Evolutionary conservation across 2,329 filamentous ascomycete species (phyloP).

Genomic region (Clathrospora elynae): DNA sequence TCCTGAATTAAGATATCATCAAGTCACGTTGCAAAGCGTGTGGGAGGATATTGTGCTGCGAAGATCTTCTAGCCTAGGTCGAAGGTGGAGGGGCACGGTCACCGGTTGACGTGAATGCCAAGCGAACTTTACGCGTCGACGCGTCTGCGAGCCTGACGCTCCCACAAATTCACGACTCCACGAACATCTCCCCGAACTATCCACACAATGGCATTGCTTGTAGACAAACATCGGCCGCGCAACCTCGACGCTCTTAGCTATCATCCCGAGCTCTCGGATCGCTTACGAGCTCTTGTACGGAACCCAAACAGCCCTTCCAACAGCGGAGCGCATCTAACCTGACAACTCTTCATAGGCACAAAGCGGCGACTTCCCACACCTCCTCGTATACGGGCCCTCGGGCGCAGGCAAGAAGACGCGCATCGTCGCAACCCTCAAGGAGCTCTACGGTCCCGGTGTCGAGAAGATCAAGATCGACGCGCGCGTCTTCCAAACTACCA

Average conservation of each 20-base stretch:
- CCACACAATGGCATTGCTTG: constrained; percentile 64
- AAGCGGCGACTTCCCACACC: constrained; percentile 96
- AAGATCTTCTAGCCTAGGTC: too few relatives aligned
- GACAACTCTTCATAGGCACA: constrained; percentile 67
- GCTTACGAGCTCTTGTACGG: constrained; percentile 81
- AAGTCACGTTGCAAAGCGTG: too few relatives aligned
- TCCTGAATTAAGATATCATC: too few relatives aligned
- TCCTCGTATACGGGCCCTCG: constrained; percentile 94
- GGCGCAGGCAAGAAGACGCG: constrained; percentile 98
- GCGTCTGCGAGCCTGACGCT: constrained; percentile 26
- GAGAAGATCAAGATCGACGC: constrained; percentile 99
- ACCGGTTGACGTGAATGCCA: constrained; percentile 16
- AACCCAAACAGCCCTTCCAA: constrained; percentile 6
- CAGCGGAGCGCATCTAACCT: constrained; percentile 13
- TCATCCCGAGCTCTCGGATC: constrained; percentile 83
- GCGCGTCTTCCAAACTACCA: constrained; percentile 91
- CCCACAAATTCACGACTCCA: constrained; percentile 15
- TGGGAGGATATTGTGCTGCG: too few relatives aligned
- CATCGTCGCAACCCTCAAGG: constrained; percentile 92
- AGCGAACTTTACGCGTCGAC: constrained; percentile 43
- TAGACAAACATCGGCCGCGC: constrained; percentile 70
- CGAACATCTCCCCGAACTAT: constrained; percentile 7
- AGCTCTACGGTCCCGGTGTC: constrained; percentile 93
- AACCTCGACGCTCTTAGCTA: constrained; percentile 82
- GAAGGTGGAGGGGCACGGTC: neutral